Evolutionary conservation across 179 eudicot species (phyloP).

Genomic region (Beta lomatogona): DNA sequence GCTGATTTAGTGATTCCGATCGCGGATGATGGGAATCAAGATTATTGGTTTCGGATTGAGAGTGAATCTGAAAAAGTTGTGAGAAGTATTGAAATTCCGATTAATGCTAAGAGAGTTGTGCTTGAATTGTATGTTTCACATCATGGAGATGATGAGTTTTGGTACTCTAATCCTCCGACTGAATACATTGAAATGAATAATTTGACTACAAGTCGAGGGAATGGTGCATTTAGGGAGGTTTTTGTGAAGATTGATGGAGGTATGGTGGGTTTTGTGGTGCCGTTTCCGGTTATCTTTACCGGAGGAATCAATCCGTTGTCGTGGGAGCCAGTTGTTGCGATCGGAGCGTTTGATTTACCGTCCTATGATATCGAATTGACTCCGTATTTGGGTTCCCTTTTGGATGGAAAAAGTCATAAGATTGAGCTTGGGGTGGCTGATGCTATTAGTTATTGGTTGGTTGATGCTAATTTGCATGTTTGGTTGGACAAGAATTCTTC

Average conservation of each 20-base stretch:
- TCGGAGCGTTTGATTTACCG: constrained; percentile 86
- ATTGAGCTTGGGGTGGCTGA: constrained; percentile 64
- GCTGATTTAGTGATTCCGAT: constrained; percentile 88
- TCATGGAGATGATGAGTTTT: constrained; percentile 93
- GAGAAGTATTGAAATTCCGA: constrained; percentile 46
- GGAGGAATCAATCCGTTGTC: constrained; percentile 89
- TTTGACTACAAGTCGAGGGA: constrained; percentile 50
- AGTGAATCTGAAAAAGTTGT: constrained; percentile 37
- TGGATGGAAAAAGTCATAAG: constrained; percentile 62
- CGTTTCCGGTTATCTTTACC: constrained; percentile 80
- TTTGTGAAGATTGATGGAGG: constrained; percentile 65
- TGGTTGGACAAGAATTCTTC: constrained; percentile 60
- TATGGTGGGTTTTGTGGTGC: constrained; percentile 57
- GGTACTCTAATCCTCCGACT: constrained; percentile 88
- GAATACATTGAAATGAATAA: constrained; percentile 52
- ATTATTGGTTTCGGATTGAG: constrained; percentile 73
- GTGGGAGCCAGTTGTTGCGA: constrained; percentile 85
- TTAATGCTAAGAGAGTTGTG: constrained; percentile 55
- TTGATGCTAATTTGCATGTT: constrained; percentile 84
- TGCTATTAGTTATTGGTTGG: constrained; percentile 70
- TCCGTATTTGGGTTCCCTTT: constrained; percentile 56
- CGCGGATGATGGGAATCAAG: constrained; percentile 37
- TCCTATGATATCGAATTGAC: constrained; percentile 79
- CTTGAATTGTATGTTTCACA: constrained; percentile 75
- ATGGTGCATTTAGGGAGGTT: constrained; percentile 79